Evolutionary conservation across 441 rosid genomes (phyloP), one percentile per base, ranked within the genome.

Genomic region (Macaranga tanarius): DNA sequence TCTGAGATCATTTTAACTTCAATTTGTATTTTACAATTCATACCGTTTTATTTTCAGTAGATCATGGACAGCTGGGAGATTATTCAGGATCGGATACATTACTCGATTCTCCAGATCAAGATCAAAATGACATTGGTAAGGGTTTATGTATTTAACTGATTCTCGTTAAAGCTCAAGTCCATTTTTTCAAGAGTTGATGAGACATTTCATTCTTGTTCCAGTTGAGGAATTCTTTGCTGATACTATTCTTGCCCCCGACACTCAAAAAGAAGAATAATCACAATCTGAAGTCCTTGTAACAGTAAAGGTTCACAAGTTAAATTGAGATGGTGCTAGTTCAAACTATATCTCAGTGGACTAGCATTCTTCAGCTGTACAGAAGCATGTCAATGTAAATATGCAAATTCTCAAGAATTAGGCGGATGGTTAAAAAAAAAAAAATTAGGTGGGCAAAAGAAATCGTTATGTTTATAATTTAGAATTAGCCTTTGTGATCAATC

Each of bases 171-270:
- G 4, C 12, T 38, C 25, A 15, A 0, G 10, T 13, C 34, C 16
- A 10, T 16, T 19, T 58, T 28, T 59, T 9, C 48, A 28, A 20
- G 31, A 28, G n/a, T 19, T 44, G 7, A 63, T 28, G 1, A 11
- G 64, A 11, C 44, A 10, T 66, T 13, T 19, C 17, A 0, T 67
- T 34, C 26, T 67, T 60, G 2, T 56, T 58, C 40, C 79, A 76
- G 75, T 71, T 2, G 56, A 71, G 23, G 75, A 71, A 50, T 76
- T 76, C 50, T 60, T 76, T 40, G 62, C 20, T 5, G 68, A 59
- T 45, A 11, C 25, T 11, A 11, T 44, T 73, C 60, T 72, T 66
- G 69, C 56, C 12, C 13, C 54, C 3, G 34, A 26, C 47, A 2
- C 25, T 71, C 68, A 22, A 52, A 31, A 54, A 34, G 57, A 65